These are phyloP conservation scores for Trichoderma simmonsii DNA, from an alignment of 2,329 filamentous ascomycete species.

Conservation along the genomic window DNA sequence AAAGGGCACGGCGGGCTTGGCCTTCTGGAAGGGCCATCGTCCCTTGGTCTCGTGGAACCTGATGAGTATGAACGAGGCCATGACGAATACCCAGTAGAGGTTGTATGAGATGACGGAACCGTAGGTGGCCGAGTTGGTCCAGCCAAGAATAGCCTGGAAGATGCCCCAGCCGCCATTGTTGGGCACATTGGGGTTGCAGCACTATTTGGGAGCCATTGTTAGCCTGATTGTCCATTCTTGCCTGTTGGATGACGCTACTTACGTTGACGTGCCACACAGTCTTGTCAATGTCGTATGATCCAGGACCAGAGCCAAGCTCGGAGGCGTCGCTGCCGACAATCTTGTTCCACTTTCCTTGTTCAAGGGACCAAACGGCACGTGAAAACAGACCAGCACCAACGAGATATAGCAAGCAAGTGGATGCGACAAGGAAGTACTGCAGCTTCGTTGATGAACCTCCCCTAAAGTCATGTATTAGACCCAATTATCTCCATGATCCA, in stretches of 20 bases:
- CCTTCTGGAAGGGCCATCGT: slow-evolving; percentile 45
- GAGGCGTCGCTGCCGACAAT: slow-evolving; percentile 56
- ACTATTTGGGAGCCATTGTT: slow-evolving; percentile 44
- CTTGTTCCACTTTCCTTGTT: slow-evolving; percentile 67
- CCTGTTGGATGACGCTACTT: slow-evolving; percentile 33
- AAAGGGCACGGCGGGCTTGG: slow-evolving; percentile 26
- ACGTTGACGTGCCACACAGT: slow-evolving; percentile 82
- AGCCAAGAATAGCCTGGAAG: slow-evolving; percentile 82
- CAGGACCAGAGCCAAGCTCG: slow-evolving; percentile 57
- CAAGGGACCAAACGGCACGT: slow-evolving; percentile 70
- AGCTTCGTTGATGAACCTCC: slow-evolving; percentile 42
- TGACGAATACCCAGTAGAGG: slow-evolving; percentile 77
- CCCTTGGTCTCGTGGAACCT: slow-evolving; percentile 62
- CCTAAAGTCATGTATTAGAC: slow-evolving; percentile 26
- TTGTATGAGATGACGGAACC: slow-evolving; percentile 87
- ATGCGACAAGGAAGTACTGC: slow-evolving; percentile 76
- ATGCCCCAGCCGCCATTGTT: slow-evolving; percentile 81
- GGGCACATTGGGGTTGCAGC: slow-evolving; percentile 70
- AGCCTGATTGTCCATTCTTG: background rate
- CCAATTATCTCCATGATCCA: background rate
- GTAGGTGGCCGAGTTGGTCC: slow-evolving; percentile 85
- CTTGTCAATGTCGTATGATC: slow-evolving; percentile 74
- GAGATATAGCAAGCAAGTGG: slow-evolving; percentile 80
- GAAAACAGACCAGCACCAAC: slow-evolving; percentile 82
- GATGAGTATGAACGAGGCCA: slow-evolving; percentile 64